Evolutionary conservation across 2,329 filamentous ascomycete genomes (phyloP), one percentile per base, ranked within the genome.

Genomic region (Diplocarpon mali): DNA sequence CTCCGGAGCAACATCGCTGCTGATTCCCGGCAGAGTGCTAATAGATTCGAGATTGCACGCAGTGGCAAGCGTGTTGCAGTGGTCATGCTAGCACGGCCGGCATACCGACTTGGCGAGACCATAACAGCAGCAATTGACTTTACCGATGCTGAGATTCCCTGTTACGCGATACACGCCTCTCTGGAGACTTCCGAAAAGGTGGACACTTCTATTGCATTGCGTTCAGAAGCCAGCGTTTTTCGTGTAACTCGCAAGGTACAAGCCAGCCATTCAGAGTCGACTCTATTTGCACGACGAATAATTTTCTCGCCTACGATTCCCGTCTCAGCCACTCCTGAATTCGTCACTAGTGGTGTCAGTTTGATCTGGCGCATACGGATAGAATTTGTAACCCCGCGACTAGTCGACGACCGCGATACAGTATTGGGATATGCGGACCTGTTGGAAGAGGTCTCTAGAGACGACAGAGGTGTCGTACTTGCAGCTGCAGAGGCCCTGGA

Each of bases 21-120:
- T 2, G 72, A 77, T 36, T 75, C 77, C n/a, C 79, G 81, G 30
- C 82, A 87, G 56, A 89, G 85, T 59, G 77, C 83, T n/a, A 95
- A 95, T 58, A 80, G 88, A 32, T 98, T 96, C 62, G 89, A 95
- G 60, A 96, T 98, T 61, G 83, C 90, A 11, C 83, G 90, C 12
- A 89, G 88, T 58, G 89, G 89, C n/a, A 80, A 81, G 45, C 81
- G 81, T n/a, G 89, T 98, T 11, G 90, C 85, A 2, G 86, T 93
- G 5, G 78, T 98, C 44, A 88, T 89, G 65, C 74, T 98, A 28
- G 84, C 89, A 5, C 80, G 92, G 9, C 87, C 92, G 0, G 80
- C 89, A 0, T 95, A 93, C 67, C 76, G 89, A 36, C 71, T 98
- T 1, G 92, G 92, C 47, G 92, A 98, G 64, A 80, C 83, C 0